Conservation (phyloP, 192 early-diverging fungal genomes). For the Chytriomyces sp. region DNA sequence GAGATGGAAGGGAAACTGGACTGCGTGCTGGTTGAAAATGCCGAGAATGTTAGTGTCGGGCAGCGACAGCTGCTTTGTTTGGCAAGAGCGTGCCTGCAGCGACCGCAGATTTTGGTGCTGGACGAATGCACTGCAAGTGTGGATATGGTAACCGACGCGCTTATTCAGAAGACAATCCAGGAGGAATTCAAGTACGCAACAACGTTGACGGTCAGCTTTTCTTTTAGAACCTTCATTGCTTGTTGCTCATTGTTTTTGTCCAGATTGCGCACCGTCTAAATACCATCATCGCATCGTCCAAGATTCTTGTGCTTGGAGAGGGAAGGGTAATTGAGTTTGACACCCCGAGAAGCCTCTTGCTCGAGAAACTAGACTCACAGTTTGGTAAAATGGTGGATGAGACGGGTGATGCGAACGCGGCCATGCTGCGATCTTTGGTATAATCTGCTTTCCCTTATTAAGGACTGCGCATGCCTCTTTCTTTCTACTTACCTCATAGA, state of each 20-base stretch:
- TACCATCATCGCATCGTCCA: slow-evolving; percentile 49
- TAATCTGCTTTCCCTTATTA: no score
- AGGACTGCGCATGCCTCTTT: no score
- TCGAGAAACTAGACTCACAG: slow-evolving; percentile 39
- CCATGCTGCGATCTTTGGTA: slow-evolving; percentile 42
- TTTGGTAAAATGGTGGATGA: slow-evolving; percentile 65
- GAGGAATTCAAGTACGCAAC: slow-evolving; percentile 43
- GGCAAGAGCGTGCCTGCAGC: slow-evolving; percentile 32
- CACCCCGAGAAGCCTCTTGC: slow-evolving; percentile 51
- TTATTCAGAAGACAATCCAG: slow-evolving; percentile 41
- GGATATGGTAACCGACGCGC: slow-evolving; percentile 41
- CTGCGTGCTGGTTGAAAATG: slow-evolving; percentile 68
- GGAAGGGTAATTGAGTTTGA: slow-evolving; percentile 54
- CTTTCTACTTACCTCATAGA: no score
- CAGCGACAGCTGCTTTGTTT: slow-evolving; percentile 63
- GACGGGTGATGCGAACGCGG: slow-evolving; percentile 63
- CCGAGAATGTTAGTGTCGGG: slow-evolving; percentile 83
- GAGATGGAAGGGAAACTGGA: slow-evolving; percentile 61
- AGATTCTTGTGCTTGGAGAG: slow-evolving; percentile 44
- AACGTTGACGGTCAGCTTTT: slow-evolving; percentile 59
- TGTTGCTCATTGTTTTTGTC: no score
- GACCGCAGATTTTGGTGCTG: slow-evolving; percentile 47
- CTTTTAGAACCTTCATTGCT: no score
- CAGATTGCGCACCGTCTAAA: slow-evolving; percentile 47
- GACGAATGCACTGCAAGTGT: slow-evolving; percentile 60